Percentiles rank a stretch among this genome's conserved stretches.
These are phyloP conservation scores for Pseudevernia furfuracea DNA, from an alignment of 495 filamentous ascomycete species.

Conservation along the genomic window DNA sequence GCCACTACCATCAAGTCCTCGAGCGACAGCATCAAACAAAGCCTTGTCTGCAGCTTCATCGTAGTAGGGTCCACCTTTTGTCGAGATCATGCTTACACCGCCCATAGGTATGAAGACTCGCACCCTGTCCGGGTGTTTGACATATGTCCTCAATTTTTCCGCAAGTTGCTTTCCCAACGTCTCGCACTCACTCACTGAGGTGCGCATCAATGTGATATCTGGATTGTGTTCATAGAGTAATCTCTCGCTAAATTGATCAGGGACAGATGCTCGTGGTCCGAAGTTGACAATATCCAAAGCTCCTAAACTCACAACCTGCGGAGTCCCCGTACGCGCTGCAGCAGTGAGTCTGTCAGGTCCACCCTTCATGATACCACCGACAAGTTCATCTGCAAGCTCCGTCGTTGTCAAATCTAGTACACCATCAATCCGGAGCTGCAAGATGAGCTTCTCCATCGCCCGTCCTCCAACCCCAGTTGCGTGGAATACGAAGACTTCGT, in stretches of 20 bases:
- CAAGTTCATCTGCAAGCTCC: neutral
- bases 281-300: neutral
- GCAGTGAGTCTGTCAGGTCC: neutral
- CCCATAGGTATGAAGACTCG: neutral
- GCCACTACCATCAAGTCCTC: neutral
- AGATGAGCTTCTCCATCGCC: conserved; percentile 58
- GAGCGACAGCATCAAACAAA: neutral
- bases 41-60: neutral
- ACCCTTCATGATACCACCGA: neutral
- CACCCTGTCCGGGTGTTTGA: neutral
- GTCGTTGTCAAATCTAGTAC: conserved; percentile 61
- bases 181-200: neutral
- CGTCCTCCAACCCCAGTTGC: conserved; percentile 59
- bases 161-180: neutral
- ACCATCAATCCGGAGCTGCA: conserved; percentile 47
- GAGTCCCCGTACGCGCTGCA: neutral
- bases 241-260: neutral
- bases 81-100: neutral
- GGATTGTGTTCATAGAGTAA: neutral
- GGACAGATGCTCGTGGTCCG: neutral
- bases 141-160: neutral
- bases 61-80: neutral
- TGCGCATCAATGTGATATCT: neutral
- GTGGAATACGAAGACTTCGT: conserved; percentile 60
- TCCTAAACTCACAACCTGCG: neutral